Evolutionary conservation across 306 rosid genomes (phyloP), one percentile per base, ranked within the genome.

Genomic region (Rosa rugosa): DNA sequence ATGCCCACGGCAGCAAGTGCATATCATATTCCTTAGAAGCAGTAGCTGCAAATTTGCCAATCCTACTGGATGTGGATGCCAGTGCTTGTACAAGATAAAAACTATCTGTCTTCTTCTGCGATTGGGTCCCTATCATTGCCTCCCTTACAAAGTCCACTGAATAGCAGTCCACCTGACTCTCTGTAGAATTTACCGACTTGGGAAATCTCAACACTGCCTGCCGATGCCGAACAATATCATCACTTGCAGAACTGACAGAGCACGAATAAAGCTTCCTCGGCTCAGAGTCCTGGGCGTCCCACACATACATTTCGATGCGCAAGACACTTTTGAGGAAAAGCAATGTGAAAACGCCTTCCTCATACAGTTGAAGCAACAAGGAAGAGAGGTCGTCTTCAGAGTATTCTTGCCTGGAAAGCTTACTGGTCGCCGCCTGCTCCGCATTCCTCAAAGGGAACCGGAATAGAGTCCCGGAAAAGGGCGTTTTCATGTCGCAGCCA

Each of bases 1-100:
- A 94, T 82, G 97, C 99, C 99, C 99, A 94, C 16, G 99, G 99
- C 69, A 92, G 87, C 88, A 94, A 87, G 88, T 94, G 95, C 84
- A 94, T 94, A 85, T 94, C 99, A 85, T 92, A 92, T 85, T 94
- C 97, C 85, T 88, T 94, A 14, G 94, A 91, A 71, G 95, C 97
- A 71, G 92, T 87, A 65, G 93, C 84, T 72, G 97, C 97, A 79
- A 92, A 92, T 76, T 90, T 88, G 65, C 97, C 93, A 66, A 94
- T 94, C 91, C 97, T 87, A 76, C 99, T 91, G 46, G 97, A 85
- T 53, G 89, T 66, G 45, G 97, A 84, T 80, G 97, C 95, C 97
- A 92, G 89, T 56, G 89, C 85, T 83, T 94, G 99, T 71, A 92
- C 99, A 71, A 92, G 69, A 84, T 83, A 94, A 86, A 94, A 94